Percentiles rank a stretch among this genome's conserved stretches.
Conservation (phyloP, 257 asterid species). For the Forsythia suspensa region DNA sequence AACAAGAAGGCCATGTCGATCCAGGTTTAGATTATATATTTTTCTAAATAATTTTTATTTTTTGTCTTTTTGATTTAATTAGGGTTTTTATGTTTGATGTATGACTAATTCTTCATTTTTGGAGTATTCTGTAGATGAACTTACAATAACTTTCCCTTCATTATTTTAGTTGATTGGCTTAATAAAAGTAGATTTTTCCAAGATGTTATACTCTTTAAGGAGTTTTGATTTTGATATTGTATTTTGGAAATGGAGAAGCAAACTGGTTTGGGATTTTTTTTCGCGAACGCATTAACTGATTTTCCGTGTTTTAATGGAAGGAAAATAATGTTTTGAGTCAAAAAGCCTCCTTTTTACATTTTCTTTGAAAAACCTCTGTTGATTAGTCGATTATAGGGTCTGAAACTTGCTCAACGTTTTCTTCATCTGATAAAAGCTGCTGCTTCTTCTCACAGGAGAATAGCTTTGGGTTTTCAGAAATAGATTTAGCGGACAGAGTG, state of each 20-base stretch:
- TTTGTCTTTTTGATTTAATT: not conserved
- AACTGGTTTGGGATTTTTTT: not conserved
- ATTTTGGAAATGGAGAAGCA: not conserved
- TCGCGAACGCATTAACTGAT: not conserved
- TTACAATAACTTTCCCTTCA: not conserved
- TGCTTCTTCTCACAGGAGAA: not conserved
- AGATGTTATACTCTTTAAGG: not conserved
- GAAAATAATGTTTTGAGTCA: not conserved
- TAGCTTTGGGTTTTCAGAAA: not conserved
- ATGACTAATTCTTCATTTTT: no score
- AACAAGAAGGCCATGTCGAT: constrained; percentile 68
- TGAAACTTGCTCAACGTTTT: not conserved
- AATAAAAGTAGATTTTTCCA: not conserved
- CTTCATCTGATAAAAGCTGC: not conserved
- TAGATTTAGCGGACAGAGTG: not conserved
- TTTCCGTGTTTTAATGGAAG: not conserved
- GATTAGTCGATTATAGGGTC: not conserved
- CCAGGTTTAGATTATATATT: constrained; percentile 37
- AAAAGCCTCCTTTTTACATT: not conserved
- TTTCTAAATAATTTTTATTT: not conserved
- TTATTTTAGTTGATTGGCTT: not conserved
- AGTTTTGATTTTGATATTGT: not conserved
- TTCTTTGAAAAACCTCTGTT: not conserved
- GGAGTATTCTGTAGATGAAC: not conserved
- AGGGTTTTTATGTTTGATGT: not conserved